Percentiles rank a stretch among this genome's conserved stretches.
phyloP scores from a whole-genome alignment of 1,139 yeast genomes.

The Saccharomyces hybrid region DNA sequence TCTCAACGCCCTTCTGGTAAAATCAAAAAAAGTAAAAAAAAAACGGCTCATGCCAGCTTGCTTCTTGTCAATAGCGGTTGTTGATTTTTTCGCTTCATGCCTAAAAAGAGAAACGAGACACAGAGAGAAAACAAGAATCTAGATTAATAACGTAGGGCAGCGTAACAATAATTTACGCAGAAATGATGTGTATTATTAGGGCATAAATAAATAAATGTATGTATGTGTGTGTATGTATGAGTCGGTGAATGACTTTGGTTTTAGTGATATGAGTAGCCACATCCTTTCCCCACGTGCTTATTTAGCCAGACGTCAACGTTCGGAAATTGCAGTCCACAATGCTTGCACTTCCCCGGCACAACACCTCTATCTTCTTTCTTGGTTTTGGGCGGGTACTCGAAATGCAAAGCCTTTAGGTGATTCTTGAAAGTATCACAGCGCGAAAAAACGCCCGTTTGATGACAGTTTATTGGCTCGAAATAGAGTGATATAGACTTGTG shows the following conservation, averaged over 20 bases:
- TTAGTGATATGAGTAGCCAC: constrained; percentile 32
- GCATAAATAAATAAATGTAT: background rate
- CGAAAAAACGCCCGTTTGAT: constrained; percentile 72
- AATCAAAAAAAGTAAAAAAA: too few species aligned
- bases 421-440: constrained; percentile 88
- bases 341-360: constrained; percentile 66
- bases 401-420: constrained; percentile 82
- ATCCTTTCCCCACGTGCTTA: constrained; percentile 59
- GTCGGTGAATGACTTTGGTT: background rate
- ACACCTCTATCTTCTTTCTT: constrained; percentile 62
- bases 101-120: background rate
- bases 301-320: constrained; percentile 75
- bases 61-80: background rate
- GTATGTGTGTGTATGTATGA: background rate
- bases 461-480: constrained; percentile 40
- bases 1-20: background rate
- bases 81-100: background rate
- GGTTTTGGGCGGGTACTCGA: constrained; percentile 79
- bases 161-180: background rate
- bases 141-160: background rate
- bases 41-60: background rate
- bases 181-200: background rate
- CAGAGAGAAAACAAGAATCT: too few species aligned
- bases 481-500: constrained; percentile 14
- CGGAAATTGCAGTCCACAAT: constrained; percentile 55